Percentiles rank a stretch among this genome's conserved stretches.
Conservation (phyloP, 2,329 filamentous ascomycete genomes). For the Trichothecium sympodiale region DNA sequence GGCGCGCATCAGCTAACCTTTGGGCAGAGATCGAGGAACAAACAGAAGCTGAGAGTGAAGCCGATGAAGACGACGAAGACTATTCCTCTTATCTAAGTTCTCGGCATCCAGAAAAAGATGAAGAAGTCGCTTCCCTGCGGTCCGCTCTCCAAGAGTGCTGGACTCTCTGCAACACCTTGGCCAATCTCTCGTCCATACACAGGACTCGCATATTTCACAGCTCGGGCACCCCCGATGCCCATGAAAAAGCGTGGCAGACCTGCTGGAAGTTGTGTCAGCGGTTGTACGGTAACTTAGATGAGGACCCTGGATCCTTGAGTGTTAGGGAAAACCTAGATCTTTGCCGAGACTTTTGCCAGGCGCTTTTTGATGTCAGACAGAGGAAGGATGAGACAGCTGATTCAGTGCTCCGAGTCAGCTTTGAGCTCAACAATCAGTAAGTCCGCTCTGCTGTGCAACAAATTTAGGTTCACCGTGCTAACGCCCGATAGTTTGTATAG, state of each 20-base stretch:
- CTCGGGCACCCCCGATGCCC: slow-evolving; percentile 61
- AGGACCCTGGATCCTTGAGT: slow-evolving; percentile 53
- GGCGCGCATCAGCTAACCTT: slow-evolving; percentile 13
- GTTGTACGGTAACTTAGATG: slow-evolving; percentile 71
- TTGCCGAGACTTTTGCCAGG: slow-evolving; percentile 85
- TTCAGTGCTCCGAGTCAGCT: slow-evolving; percentile 82
- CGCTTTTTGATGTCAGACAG: slow-evolving; percentile 75
- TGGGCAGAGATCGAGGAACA: slow-evolving; percentile 43
- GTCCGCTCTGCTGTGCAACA: slow-evolving; percentile 12
- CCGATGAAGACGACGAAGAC: slow-evolving; percentile 43
- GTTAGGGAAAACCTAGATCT: slow-evolving; percentile 71
- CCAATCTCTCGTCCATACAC: slow-evolving; percentile 74
- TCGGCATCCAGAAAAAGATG: slow-evolving; percentile 36
- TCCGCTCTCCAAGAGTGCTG: slow-evolving; percentile 79
- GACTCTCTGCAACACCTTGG: slow-evolving; percentile 86
- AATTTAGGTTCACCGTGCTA: slow-evolving; percentile 9
- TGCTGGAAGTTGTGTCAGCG: slow-evolving; percentile 91
- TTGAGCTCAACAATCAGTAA: slow-evolving; percentile 86
- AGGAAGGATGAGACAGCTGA: slow-evolving; percentile 70
- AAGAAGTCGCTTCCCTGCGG: slow-evolving; percentile 57
- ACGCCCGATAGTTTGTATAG: slow-evolving; percentile 58
- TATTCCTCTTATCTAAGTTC: not conserved
- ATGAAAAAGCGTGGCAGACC: slow-evolving; percentile 84
- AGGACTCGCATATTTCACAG: slow-evolving; percentile 68
- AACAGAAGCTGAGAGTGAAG: slow-evolving; percentile 37